A percentile compares a stretch with the other conserved stretches of the same genome.
phyloP scores from a whole-genome alignment of 345 rosid species.

The Brassica juncea region DNA sequence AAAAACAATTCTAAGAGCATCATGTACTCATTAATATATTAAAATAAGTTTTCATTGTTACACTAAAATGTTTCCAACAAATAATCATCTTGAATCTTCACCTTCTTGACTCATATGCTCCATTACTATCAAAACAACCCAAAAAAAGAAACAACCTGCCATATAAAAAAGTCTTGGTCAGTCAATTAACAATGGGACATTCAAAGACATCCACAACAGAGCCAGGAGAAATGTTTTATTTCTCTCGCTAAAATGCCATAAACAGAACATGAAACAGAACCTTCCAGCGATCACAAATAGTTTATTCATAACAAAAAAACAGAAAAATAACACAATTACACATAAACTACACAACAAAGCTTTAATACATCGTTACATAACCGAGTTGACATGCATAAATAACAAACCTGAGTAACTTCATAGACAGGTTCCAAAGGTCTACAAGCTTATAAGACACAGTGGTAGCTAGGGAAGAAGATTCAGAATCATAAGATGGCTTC shows the following conservation, averaged over 20 bases:
- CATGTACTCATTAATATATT: neutral
- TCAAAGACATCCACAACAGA: neutral
- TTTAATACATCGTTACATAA: neutral
- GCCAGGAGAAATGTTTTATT: neutral
- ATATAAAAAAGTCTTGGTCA: no score
- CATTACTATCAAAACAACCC: neutral
- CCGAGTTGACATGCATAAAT: neutral
- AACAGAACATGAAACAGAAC: neutral
- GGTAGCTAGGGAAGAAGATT: slow-evolving; percentile 53
- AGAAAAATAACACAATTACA: neutral
- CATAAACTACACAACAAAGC: neutral
- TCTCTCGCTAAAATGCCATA: neutral
- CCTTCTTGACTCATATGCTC: neutral
- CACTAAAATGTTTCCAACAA: neutral
- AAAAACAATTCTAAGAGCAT: neutral
- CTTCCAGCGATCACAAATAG: neutral
- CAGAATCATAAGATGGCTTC: slow-evolving; percentile 63
- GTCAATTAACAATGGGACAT: no score
- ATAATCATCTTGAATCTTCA: neutral
- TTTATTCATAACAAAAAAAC: neutral
- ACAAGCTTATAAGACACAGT: slow-evolving; percentile 55
- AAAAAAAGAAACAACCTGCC: no score
- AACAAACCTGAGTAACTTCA: slow-evolving; percentile 57
- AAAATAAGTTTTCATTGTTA: neutral
- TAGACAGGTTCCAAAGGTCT: slow-evolving; percentile 43